These are phyloP conservation scores for Conoideocrella luteorostrata DNA, from an alignment of 2,329 filamentous ascomycete species.

Conservation along the genomic window DNA sequence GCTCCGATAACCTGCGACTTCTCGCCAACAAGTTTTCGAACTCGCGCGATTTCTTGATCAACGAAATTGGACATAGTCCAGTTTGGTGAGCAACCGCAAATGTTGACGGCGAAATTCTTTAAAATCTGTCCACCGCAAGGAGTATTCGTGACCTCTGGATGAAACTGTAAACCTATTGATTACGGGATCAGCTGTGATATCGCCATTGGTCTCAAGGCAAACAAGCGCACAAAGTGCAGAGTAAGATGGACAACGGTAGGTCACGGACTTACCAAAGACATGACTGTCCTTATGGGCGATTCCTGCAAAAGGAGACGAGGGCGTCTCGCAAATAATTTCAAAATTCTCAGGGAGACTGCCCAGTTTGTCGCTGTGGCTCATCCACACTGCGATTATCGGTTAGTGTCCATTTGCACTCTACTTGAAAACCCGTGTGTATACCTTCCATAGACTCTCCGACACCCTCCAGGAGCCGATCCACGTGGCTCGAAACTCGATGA, in stretches of 20 bases:
- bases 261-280: conserved; percentile 39
- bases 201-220: too few relatives aligned
- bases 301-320: conserved; percentile 72
- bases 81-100: conserved; percentile 68
- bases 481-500: conserved; percentile 40
- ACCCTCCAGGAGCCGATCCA: conserved; percentile 73
- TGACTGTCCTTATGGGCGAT: conserved; percentile 67
- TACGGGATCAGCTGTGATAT: conserved; percentile 9
- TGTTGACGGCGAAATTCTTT: conserved; percentile 75
- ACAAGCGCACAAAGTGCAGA: not conserved
- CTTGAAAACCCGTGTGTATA: conserved; percentile 8
- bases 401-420: not conserved
- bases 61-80: conserved; percentile 87
- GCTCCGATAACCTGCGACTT: conserved; percentile 69
- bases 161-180: conserved; percentile 65
- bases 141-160: conserved; percentile 62
- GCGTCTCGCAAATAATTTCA: conserved; percentile 64
- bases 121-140: conserved; percentile 63
- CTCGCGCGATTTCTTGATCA: conserved; percentile 71
- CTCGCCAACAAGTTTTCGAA: conserved; percentile 73
- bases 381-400: conserved; percentile 49
- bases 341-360: conserved; percentile 67
- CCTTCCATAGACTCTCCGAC: conserved; percentile 60
- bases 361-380: conserved; percentile 89
- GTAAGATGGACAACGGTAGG: not conserved